phyloP scores from a whole-genome alignment of 257 asterid genomes.

The Cynanchum wilfordii region DNA sequence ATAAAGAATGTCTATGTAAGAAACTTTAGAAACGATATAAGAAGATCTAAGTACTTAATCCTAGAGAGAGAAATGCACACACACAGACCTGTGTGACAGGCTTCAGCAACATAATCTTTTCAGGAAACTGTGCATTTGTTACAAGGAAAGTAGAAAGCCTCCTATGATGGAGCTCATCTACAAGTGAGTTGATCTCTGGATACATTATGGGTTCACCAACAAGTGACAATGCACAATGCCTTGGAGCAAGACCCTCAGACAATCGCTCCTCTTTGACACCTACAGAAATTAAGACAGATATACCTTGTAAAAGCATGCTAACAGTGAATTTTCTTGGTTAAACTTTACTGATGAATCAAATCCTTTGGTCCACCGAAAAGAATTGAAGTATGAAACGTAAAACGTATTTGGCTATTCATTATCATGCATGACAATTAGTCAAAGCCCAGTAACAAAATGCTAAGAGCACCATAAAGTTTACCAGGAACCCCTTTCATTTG shows the following conservation, averaged over 20 bases:
- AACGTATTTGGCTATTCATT: not conserved
- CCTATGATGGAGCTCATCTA: constrained; percentile 84
- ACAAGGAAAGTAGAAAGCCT: constrained; percentile 92
- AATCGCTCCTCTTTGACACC: constrained; percentile 89
- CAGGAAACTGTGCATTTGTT: constrained; percentile 98
- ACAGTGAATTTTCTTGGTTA: not conserved
- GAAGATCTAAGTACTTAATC: constrained; percentile 4
- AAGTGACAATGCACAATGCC: constrained; percentile 97
- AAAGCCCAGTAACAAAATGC: not conserved
- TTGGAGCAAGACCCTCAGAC: constrained; percentile 87
- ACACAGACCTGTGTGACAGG: constrained; percentile 92
- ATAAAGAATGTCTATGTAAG: constrained; percentile 18
- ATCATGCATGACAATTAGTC: not conserved
- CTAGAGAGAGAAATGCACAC: constrained; percentile 15
- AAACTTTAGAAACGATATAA: constrained; percentile 4
- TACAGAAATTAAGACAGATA: constrained; percentile 27
- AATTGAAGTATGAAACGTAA: not conserved
- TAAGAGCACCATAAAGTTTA: constrained; percentile 18
- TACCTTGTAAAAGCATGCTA: not conserved
- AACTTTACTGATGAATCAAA: not conserved
- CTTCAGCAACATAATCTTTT: constrained; percentile 57
- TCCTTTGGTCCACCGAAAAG: not conserved
- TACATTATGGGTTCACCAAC: constrained; percentile 99
- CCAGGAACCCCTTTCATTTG: constrained; percentile 99
- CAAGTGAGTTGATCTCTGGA: constrained; percentile 84